A percentile compares a stretch with the other conserved stretches of the same genome.
These are phyloP conservation scores for Phytophthora palmivora DNA, from an alignment of 352 stramenopile species.

Conservation along the genomic window DNA sequence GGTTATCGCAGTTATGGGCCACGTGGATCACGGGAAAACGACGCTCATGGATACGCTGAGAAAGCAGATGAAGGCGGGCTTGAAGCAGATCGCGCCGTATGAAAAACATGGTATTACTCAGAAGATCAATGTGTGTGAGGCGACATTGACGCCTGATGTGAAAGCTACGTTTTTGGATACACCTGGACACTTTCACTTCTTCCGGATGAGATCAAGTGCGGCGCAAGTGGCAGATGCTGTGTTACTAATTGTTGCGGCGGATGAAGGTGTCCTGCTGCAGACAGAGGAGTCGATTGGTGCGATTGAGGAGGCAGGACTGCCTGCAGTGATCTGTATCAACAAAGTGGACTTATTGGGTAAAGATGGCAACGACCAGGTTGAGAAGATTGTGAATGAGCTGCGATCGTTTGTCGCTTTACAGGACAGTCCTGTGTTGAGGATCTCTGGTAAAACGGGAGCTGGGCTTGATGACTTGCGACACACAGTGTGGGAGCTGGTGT, in stretches of 20 bases:
- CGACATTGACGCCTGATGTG: slow-evolving; percentile 80
- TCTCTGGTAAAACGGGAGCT: slow-evolving; percentile 72
- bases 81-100: slow-evolving; percentile 82
- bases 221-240: slow-evolving; percentile 98
- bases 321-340: slow-evolving; percentile 85
- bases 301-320: slow-evolving; percentile 79
- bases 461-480: slow-evolving; percentile 65
- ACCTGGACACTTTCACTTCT: slow-evolving; percentile 99
- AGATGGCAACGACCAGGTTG: slow-evolving; percentile 43
- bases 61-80: slow-evolving; percentile 40
- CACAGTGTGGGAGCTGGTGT: slow-evolving; percentile 47
- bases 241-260: slow-evolving; percentile 96
- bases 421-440: slow-evolving; percentile 68
- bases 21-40: slow-evolving; percentile 99
- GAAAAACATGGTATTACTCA: slow-evolving; percentile 99
- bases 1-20: slow-evolving; percentile 99
- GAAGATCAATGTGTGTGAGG: slow-evolving; percentile 97
- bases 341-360: slow-evolving; percentile 82
- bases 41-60: slow-evolving; percentile 98
- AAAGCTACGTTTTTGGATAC: slow-evolving; percentile 98
- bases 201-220: slow-evolving; percentile 97
- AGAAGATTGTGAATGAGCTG: slow-evolving; percentile 59
- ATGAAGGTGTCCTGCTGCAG: slow-evolving; percentile 99
- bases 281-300: slow-evolving; percentile 97
- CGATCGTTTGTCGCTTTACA: slow-evolving; percentile 87